Percentiles rank a stretch among this genome's conserved stretches.
These are phyloP conservation scores for Pestalotiopsis sp. DNA, from an alignment of 2,329 filamentous ascomycete genomes.

Conservation along the genomic window DNA sequence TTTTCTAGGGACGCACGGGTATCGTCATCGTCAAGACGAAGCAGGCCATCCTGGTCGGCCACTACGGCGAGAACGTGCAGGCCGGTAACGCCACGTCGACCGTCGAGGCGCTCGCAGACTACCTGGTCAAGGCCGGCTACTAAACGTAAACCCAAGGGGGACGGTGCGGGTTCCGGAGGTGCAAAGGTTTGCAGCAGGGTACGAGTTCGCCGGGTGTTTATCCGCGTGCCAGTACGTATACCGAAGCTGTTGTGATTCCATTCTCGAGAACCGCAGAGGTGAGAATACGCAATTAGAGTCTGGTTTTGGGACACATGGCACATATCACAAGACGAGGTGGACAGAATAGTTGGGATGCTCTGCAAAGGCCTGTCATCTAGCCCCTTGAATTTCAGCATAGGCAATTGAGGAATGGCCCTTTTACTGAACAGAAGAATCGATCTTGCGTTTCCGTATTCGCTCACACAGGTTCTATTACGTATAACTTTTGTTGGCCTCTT, in stretches of 20 bases:
- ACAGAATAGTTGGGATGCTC: conserved; percentile 15
- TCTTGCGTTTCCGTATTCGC: neutral
- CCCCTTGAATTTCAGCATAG: conserved; percentile 33
- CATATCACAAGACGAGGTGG: conserved; percentile 15
- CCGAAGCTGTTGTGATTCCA: neutral
- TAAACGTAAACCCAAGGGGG: conserved; percentile 43
- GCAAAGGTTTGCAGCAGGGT: neutral
- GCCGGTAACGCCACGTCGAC: conserved; percentile 76
- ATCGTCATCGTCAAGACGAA: conserved; percentile 82
- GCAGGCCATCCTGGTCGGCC: conserved; percentile 84
- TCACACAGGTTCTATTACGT: neutral
- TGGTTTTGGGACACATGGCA: conserved; percentile 21
- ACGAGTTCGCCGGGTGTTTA: neutral
- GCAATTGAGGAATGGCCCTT: conserved; percentile 23
- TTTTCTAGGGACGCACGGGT: conserved; percentile 68
- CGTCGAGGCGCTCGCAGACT: conserved; percentile 83
- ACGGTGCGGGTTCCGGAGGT: conserved; percentile 11
- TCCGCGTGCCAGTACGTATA: neutral
- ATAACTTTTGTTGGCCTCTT: neutral
- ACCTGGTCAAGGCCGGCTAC: conserved; percentile 78
- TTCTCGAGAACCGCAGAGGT: neutral
- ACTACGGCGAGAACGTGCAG: conserved; percentile 75
- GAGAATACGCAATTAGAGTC: conserved; percentile 14
- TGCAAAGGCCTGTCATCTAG: conserved; percentile 17
- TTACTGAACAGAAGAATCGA: neutral